Percentiles rank a stretch among this genome's conserved stretches.
phyloP scores from a whole-genome alignment of 1,139 yeast species.

The Yamadazyma friedrichii region DNA sequence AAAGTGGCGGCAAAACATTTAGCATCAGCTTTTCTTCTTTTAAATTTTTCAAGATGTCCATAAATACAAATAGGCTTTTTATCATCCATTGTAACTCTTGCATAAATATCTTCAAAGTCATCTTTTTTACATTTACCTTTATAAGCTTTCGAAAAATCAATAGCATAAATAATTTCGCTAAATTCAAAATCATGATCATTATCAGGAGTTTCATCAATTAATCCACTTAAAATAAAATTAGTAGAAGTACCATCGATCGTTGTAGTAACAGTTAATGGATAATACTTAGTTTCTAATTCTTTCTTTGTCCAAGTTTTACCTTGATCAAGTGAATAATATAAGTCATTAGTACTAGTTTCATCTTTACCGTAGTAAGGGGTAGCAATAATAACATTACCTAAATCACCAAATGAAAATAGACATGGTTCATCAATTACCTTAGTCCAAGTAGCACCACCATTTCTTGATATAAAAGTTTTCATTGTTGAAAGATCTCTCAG shows the following conservation, averaged over 20 bases:
- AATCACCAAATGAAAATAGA: slow-evolving; percentile 69
- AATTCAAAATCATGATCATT: slow-evolving; percentile 13
- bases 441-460: slow-evolving; percentile 77
- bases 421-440: slow-evolving; percentile 55
- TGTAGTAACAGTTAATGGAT: slow-evolving; percentile 51
- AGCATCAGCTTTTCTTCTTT: slow-evolving; percentile 66
- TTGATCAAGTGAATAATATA: slow-evolving; percentile 70
- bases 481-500: slow-evolving; percentile 22
- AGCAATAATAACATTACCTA: slow-evolving; percentile 74
- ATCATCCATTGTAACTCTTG: slow-evolving; percentile 46
- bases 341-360: slow-evolving; percentile 20
- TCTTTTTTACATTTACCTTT: slow-evolving; percentile 47
- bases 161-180: slow-evolving; percentile 34
- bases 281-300: slow-evolving; percentile 46
- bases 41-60: slow-evolving; percentile 70
- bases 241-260: slow-evolving; percentile 75
- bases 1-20: slow-evolving; percentile 65
- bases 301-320: slow-evolving; percentile 63
- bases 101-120: slow-evolving; percentile 72
- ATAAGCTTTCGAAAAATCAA: slow-evolving; percentile 65
- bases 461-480: slow-evolving; percentile 66
- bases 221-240: slow-evolving; percentile 57
- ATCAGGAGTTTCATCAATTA: slow-evolving; percentile 23
- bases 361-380: slow-evolving; percentile 40
- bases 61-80: slow-evolving; percentile 61